Conservation (phyloP, 2,329 filamentous ascomycete species). For the Aurifilum marmelostoma region DNA sequence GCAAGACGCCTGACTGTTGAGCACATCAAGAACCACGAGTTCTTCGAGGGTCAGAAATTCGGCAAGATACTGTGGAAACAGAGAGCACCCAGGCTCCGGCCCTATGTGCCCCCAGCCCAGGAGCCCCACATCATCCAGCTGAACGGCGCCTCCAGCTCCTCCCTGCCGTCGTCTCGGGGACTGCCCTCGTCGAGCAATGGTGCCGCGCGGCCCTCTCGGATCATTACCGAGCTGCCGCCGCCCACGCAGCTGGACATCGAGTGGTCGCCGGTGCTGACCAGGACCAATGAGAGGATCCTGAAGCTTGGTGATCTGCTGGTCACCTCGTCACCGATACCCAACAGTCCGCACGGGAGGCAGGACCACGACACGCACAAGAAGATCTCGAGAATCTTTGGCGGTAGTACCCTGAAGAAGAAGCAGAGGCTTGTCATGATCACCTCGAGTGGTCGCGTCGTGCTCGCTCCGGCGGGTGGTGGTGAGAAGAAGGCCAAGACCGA, state of each 20-base stretch:
- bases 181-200: conserved; percentile 49
- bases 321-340: conserved; percentile 74
- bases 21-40: conserved; percentile 94
- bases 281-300: conserved; percentile 88
- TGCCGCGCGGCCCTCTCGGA: conserved; percentile 65
- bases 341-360: conserved; percentile 72
- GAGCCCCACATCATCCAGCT: conserved; percentile 77
- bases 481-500: conserved; percentile 96
- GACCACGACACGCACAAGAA: conserved; percentile 78
- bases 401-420: conserved; percentile 87
- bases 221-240: conserved; percentile 95
- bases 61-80: conserved; percentile 85
- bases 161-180: conserved; percentile 38
- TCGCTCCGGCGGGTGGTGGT: conserved; percentile 89
- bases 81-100: conserved; percentile 83
- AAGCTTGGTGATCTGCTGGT: conserved; percentile 93
- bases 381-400: conserved; percentile 90
- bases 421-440: conserved; percentile 95
- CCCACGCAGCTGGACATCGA: conserved; percentile 96
- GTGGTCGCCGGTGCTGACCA: conserved; percentile 94
- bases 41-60: conserved; percentile 87
- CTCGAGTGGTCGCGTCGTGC: conserved; percentile 83
- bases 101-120: conserved; percentile 76
- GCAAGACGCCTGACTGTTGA: conserved; percentile 83
- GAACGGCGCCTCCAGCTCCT: conserved; percentile 52